phyloP scores from a whole-genome alignment of 2,329 filamentous ascomycete genomes.

The Penicillium janthinellum region DNA sequence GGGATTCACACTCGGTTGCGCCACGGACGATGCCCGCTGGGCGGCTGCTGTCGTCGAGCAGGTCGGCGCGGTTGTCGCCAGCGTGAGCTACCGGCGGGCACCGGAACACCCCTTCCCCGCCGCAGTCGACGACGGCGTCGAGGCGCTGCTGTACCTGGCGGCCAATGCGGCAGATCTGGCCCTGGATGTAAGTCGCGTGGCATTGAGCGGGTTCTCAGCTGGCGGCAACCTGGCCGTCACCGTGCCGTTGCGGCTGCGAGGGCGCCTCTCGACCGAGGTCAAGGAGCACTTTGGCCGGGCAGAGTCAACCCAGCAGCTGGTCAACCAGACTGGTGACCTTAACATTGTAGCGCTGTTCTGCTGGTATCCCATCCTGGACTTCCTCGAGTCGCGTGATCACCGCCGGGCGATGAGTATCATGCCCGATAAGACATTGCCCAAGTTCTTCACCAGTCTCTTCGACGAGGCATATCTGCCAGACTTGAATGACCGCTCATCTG shows the following conservation, averaged over 20 bases:
- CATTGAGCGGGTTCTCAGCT: slow-evolving; percentile 63
- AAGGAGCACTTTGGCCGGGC: slow-evolving; percentile 31
- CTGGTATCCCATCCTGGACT: slow-evolving; percentile 66
- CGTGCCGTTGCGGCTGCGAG: slow-evolving; percentile 60
- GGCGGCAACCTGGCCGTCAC: slow-evolving; percentile 65
- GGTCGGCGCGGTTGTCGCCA: slow-evolving; percentile 60
- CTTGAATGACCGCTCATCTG: slow-evolving; percentile 54
- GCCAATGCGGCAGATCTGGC: slow-evolving; percentile 58
- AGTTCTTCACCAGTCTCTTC: slow-evolving; percentile 53
- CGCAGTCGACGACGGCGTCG: slow-evolving; percentile 65
- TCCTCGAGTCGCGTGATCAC: slow-evolving; percentile 60
- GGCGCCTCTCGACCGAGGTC: slow-evolving; percentile 30
- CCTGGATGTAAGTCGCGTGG: slow-evolving; percentile 60
- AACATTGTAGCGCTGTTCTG: slow-evolving; percentile 59
- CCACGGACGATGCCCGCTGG: slow-evolving; percentile 65
- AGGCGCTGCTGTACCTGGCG: slow-evolving; percentile 61
- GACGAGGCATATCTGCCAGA: slow-evolving; percentile 51
- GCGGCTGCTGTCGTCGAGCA: slow-evolving; percentile 57
- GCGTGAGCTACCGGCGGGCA: slow-evolving; percentile 63
- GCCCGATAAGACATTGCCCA: slow-evolving; percentile 53
- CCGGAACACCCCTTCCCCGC: slow-evolving; percentile 65
- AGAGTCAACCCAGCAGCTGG: slow-evolving; percentile 39
- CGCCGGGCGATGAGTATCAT: slow-evolving; percentile 58
- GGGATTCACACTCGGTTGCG: slow-evolving; percentile 62
- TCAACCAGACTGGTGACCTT: slow-evolving; percentile 45